Base-by-base conservation (phyloP, 2,329 filamentous ascomycete genomes). In the Fusarium sp. region DNA sequence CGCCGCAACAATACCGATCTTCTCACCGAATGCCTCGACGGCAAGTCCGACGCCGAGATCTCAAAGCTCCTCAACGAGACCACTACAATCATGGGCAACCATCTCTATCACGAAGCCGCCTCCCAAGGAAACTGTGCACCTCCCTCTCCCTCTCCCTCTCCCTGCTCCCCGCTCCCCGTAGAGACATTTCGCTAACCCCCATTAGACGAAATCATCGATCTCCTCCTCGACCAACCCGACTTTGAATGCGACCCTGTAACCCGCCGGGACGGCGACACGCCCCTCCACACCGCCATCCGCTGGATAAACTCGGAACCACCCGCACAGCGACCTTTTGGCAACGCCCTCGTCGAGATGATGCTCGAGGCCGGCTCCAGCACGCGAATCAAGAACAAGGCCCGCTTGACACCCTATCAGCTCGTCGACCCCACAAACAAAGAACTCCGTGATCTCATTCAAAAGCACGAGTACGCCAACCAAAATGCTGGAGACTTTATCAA, bases 1-100 rank as follows among this genome's bases (percentile, higher is more conserved):
- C 92, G 94, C 60, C 87, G 93, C 72, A 94, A 98, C 83, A 97
- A 98, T 78, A 88, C 88, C 67, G 89, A 94, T 49, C 87, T 98
- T 58, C 86, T 98, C 53, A 79, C 85, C 69, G 89, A 95, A 70
- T 84, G 93, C 53, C 82, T 97, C 66, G 78, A 84, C 37, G 78
- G 79, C 65, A 84, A 84, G 65, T 77, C 79, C 55, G 86, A 88
- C 50, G 82, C 86, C 56, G 82, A 90, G 70, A 86, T 92, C 58
- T 88, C 93, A 31, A 76, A 84, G 46, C 87, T 96, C 66, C 87
- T 99, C 74, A 99, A 99, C 81, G 84, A 86, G 43, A 91, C 93
- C 46, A 90, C 86, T 41, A 93, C 95, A 70, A 87, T 93, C 10
- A 83, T 97, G 78, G 95, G 95, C 47, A 93, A 94, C 77, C 87